Conservation (phyloP, 1,139 yeast species). For the Pichia terricola region DNA sequence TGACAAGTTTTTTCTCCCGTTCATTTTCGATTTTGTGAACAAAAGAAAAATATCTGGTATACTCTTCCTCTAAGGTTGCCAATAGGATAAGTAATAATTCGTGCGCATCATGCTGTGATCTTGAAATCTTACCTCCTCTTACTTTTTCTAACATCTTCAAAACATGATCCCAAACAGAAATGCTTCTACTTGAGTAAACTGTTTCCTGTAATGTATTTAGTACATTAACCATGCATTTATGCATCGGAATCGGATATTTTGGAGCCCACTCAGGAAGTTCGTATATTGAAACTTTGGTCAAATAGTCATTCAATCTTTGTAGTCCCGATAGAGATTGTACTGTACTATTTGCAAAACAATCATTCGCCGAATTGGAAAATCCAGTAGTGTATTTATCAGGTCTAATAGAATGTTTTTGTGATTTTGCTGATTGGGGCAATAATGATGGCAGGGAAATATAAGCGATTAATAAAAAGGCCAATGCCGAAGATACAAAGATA, state of each 20-base stretch:
- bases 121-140: constrained; percentile 67
- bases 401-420: constrained; percentile 29
- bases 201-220: constrained; percentile 56
- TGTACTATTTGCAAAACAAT: constrained; percentile 90
- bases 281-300: constrained; percentile 31
- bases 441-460: not conserved
- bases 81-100: constrained; percentile 74
- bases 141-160: constrained; percentile 64
- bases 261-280: constrained; percentile 2
- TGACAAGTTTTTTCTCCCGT: not conserved
- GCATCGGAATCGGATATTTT: constrained; percentile 37
- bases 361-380: constrained; percentile 69
- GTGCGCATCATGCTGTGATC: constrained; percentile 91
- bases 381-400: constrained; percentile 80
- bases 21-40: constrained; percentile 18
- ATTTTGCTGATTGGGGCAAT: constrained; percentile 11
- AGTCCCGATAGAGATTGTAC: constrained; percentile 75
- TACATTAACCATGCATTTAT: constrained; percentile 46
- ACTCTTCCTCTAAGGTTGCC: constrained; percentile 70
- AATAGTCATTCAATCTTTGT: constrained; percentile 53
- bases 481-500: not conserved
- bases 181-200: constrained; percentile 40
- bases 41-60: constrained; percentile 33
- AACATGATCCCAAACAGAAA: constrained; percentile 66
- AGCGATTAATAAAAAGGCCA: not conserved